Base-by-base conservation (phyloP, 2,329 filamentous ascomycete genomes). In the Escovopsis sp. region DNA sequence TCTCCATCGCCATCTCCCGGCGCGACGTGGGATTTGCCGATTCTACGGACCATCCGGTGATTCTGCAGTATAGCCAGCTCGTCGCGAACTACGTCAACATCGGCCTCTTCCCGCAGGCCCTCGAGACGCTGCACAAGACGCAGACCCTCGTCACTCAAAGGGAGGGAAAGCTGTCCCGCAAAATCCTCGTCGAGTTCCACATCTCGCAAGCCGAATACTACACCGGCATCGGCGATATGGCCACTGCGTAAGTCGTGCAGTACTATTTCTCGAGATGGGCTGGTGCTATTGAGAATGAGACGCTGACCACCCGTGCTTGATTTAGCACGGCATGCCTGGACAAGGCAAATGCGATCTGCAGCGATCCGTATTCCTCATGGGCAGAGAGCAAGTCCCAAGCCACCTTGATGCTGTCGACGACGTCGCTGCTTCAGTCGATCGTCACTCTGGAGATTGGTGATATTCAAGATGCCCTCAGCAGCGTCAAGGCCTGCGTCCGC, bases 141-240 rank as follows among this genome's bases (percentile, higher is more conserved):
- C 70, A 78, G 47, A 59, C 64, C 18, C 68, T 70, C 15, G 48
- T 65, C 8, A 51, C 59, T 36, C 55, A 63, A 41, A 55, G 62
- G n/a, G 55, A 63, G n/a, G 53, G 53, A 0, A 32, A 32, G 28
- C 47, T 57, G 3, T 60, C 65, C 3, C 56, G 56, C 11, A 63
- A 69, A 15, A 58, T 65, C 6, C 49, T 67, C 18, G 67, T 67
- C 9, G 60, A 61, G 12, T 82, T 82, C 57, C 73, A 87, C 49
- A 62, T 94, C 6, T 75, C 78, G 0, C 77, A 80, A 47, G 79
- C 83, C 1, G 85, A 94, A 56, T 86, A 87, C 56, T 68, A 80
- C 26, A 65, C 88, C 15, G 73, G 74, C 2, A 72, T 80, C 11
- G 82, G 81, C 9, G 76, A 78, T 40, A 62, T 74, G 12, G 70